Base-by-base conservation (phyloP, 1,284 basidiomycete species). In the Anthracocystis walkeri region DNA sequence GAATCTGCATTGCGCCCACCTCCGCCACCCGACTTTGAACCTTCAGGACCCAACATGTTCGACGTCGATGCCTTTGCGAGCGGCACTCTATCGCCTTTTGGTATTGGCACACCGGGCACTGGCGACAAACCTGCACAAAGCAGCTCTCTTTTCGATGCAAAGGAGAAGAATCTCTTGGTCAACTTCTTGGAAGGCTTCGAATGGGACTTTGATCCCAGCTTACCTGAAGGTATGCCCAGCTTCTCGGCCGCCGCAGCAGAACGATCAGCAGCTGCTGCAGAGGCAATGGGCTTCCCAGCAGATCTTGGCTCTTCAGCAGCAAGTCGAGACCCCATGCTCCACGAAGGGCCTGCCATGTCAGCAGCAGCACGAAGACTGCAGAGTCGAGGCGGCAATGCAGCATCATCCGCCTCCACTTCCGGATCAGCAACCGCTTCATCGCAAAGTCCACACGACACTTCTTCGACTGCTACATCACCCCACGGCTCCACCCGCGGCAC, bases 101-200 rank as follows among this genome's bases (percentile, higher is more conserved):
- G 68, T 12, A 62, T 75, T 6, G 59, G 63, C 31, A 75, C 72
- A 7, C 72, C 63, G 35, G 59, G 59, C 29, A 52, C 51, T 11
- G 29, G 38, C 25, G 65, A 74, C 53, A 74, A 69, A 20, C 23
- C 40, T 2, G 54, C 50, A 18, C 61, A 61, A 21, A 55, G 44
- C 49, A 56, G 49, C 8, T 51, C 60, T 29, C 66, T 82, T 10
- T 82, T 82, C 38, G 78, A 82, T 41, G 68, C 80, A 7, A 75
- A 65, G 42, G 81, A 82, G 40, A 65, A 74, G 56, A 68, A 63
- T 20, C 61, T 82, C 23, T 56, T 82, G 6, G 65, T 75, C 55
- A 78, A 69, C 61, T 82, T 82, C 62, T 53, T 82, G 29, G 72
- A 76, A 52, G 75, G 80, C 10, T 81, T 82, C 42, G 78, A 82